phyloP scores from a whole-genome alignment of 345 rosid species.

The Hypericum androsaemum region DNA sequence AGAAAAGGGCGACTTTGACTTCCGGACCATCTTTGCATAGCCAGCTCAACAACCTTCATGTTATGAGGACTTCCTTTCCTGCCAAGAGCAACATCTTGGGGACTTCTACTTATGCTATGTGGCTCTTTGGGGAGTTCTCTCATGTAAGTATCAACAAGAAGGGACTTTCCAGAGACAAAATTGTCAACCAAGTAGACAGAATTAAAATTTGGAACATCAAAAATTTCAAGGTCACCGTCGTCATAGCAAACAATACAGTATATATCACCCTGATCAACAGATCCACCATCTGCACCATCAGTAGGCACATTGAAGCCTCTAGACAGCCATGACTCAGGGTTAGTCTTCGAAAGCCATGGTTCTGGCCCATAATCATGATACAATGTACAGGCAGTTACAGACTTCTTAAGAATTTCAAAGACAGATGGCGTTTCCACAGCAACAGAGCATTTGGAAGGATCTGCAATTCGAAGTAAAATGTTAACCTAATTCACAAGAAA shows the following conservation, averaged over 20 bases:
- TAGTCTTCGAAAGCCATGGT: slow-evolving; percentile 94
- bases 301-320: slow-evolving; percentile 75
- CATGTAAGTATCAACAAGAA: slow-evolving; percentile 51
- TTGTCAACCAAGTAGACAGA: slow-evolving; percentile 80
- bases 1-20: slow-evolving; percentile 79
- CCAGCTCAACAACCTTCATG: slow-evolving; percentile 71
- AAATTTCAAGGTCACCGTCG: slow-evolving; percentile 76
- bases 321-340: slow-evolving; percentile 95
- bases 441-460: slow-evolving; percentile 74
- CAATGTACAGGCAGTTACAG: slow-evolving; percentile 75
- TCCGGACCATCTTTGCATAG: slow-evolving; percentile 93
- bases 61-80: slow-evolving; percentile 54
- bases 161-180: slow-evolving; percentile 68
- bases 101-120: slow-evolving; percentile 26
- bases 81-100: slow-evolving; percentile 42
- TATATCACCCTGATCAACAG: slow-evolving; percentile 84
- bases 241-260: slow-evolving; percentile 86
- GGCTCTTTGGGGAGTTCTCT: slow-evolving; percentile 40
- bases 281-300: slow-evolving; percentile 78
- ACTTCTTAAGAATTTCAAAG: slow-evolving; percentile 51
- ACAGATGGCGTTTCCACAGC: slow-evolving; percentile 57
- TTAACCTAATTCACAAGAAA: slow-evolving; percentile 10
- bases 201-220: slow-evolving; percentile 80
- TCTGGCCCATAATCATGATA: slow-evolving; percentile 93
- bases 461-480: slow-evolving; percentile 39